Evolutionary conservation across 1,139 yeast genomes (phyloP), one percentile per base, ranked within the genome.

Genomic region (Magnusiomyces tetraspermus): DNA sequence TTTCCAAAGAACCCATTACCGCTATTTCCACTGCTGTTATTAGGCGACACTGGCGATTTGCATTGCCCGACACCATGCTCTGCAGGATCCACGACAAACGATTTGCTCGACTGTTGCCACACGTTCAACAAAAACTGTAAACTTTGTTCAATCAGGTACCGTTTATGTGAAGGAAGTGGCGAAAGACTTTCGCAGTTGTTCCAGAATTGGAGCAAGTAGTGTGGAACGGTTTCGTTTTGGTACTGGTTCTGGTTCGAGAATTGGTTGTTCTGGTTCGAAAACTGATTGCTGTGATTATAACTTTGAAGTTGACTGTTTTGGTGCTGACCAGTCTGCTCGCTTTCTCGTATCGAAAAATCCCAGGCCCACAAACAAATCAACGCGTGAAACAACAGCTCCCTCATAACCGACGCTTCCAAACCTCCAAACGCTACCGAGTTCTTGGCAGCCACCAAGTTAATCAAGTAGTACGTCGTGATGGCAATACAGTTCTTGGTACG

Each of bases 101-200:
- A 43, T 23, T 43, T 43, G 28, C 46, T 17, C n/a, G 46, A n/a
- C 33, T 43, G n/a, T 22, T 43, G 36, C 46, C 46, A 43, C 23
- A 17, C 11, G 10, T 8, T 36, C 22, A 43, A 22, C 36, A 43
- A 24, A 24, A 19, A 43, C 23, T 36, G 37, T n/a, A 43, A 19
- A 22, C 46, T 43, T 23, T 28, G 46, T 23, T 30, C 21, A 15
- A 43, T 43, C 22, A 43, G 36, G 36, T 15, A 19, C 46, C 33
- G 22, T n/a, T 43, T 28, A 2, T 26, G 23, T 19, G 5, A 15
- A 28, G 36, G 31, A 5, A 43, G 4, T 2, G 36, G 19, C 23
- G 36, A 17, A 21, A 43, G 23, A n/a, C 33, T 19, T 3, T 17
- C 36, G 36, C 46, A 26, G 36, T 43, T 43, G 2, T 8, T 30